A percentile compares a stretch with the other conserved stretches of the same genome.
Conservation (phyloP, 2,329 filamentous ascomycete species). For the Microsporum ferrugineum region DNA sequence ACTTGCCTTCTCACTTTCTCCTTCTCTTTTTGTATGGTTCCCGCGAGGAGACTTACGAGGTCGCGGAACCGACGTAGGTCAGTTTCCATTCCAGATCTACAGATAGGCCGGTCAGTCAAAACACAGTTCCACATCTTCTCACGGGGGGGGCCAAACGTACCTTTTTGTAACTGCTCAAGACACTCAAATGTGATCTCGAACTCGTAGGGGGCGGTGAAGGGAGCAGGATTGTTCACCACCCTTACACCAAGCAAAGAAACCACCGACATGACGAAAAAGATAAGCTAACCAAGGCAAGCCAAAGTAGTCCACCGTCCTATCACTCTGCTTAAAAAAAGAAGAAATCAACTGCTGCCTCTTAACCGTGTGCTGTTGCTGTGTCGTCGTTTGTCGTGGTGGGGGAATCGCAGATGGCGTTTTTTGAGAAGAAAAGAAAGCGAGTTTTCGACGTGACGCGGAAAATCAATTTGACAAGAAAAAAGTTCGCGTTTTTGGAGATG, state of each 20-base stretch:
- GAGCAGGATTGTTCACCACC: slow-evolving; percentile 92
- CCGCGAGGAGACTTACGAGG: slow-evolving; percentile 55
- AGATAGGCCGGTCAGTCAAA: slow-evolving; percentile 12
- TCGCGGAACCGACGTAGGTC: slow-evolving; percentile 96
- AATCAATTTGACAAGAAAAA: neutral
- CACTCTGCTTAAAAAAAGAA: neutral
- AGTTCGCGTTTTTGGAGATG: neutral
- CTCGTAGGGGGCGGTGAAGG: slow-evolving; percentile 84
- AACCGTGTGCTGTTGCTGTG: neutral
- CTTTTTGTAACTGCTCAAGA: slow-evolving; percentile 85
- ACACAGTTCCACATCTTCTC: neutral
- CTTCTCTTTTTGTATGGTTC: neutral
- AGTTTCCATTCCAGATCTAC: slow-evolving; percentile 97
- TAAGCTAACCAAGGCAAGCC: neutral
- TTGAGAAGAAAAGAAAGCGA: neutral
- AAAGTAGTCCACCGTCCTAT: neutral
- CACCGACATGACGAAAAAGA: slow-evolving; percentile 60
- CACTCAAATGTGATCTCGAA: slow-evolving; percentile 99
- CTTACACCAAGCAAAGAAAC: slow-evolving; percentile 92
- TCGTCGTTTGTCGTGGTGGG: neutral
- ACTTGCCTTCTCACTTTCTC: neutral
- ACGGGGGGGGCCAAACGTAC: slow-evolving; percentile 35
- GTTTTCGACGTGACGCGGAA: neutral
- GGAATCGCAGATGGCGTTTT: neutral
- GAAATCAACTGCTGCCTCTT: neutral